Percentiles rank a stretch among this genome's conserved stretches.
Conservation (phyloP, 192 early-diverging fungal genomes). For the Linnemannia schmuckeri region DNA sequence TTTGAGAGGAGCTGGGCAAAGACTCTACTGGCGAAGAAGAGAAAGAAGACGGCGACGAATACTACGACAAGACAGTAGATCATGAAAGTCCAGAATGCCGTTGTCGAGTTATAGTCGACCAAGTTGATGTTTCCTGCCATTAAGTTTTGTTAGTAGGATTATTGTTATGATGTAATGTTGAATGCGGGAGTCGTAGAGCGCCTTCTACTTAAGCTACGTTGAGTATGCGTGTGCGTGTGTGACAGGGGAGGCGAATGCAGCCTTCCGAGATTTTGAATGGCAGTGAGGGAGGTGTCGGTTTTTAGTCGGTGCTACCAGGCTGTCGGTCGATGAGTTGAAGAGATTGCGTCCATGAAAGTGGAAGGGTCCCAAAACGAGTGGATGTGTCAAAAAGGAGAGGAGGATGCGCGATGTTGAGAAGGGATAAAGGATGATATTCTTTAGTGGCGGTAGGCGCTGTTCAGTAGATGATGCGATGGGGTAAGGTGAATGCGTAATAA, state of each 20-base stretch:
- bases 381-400: not conserved
- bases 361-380: too few species aligned
- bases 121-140: slow-evolving; percentile 49
- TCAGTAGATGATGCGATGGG: not conserved
- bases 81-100: slow-evolving; percentile 67
- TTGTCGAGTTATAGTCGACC: slow-evolving; percentile 44
- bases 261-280: not conserved
- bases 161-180: not conserved
- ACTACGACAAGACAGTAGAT: slow-evolving; percentile 77
- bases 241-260: not conserved
- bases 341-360: not conserved
- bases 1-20: slow-evolving; percentile 72
- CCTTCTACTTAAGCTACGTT: not conserved
- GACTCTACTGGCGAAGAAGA: slow-evolving; percentile 80
- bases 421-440: not conserved
- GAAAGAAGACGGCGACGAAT: slow-evolving; percentile 76
- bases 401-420: not conserved
- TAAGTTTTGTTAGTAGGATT: not conserved
- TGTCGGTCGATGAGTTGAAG: not conserved
- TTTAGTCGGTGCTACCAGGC: too few species aligned
- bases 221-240: not conserved
- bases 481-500: not conserved
- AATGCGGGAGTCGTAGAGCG: not conserved
- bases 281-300: not conserved
- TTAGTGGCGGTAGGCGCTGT: not conserved